Evolutionary conservation across 257 asterid species (phyloP).

Genomic region (Leonotis leonurus): DNA sequence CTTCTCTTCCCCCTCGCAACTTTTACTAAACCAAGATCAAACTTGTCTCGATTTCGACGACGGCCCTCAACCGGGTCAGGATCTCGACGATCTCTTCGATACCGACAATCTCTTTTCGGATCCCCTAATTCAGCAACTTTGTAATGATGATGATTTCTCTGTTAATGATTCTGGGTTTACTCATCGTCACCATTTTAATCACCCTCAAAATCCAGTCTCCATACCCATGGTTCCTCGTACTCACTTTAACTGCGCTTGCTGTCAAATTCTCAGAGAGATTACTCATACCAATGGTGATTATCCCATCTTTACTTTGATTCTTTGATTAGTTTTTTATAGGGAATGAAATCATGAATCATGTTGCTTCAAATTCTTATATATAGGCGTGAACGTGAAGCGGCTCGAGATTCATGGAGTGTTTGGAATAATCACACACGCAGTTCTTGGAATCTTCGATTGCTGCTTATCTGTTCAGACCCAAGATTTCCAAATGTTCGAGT

Average conservation of each 20-base stretch:
- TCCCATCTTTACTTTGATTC: not conserved
- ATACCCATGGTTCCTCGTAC: not conserved
- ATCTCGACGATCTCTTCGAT: conserved; percentile 1
- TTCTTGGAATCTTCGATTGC: conserved; percentile 35
- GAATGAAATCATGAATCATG: no score
- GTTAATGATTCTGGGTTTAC: not conserved
- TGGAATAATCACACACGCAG: conserved; percentile 60
- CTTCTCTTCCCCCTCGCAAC: not conserved
- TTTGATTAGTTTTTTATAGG: not conserved
- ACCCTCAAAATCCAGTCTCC: conserved; percentile 3
- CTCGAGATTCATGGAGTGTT: conserved; percentile 69
- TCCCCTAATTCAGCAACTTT: conserved; percentile 26
- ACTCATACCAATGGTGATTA: conserved; percentile 35
- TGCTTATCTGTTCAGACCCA: conserved; percentile 23
- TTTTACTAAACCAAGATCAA: not conserved
- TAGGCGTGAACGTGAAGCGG: conserved; percentile 40
- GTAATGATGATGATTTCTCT: conserved; percentile 10
- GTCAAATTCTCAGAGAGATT: not conserved
- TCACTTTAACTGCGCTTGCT: no score
- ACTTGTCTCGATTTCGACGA: no score
- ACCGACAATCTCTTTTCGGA: conserved; percentile 30
- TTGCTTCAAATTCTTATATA: no score
- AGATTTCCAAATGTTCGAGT: conserved; percentile 49
- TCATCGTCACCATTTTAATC: not conserved
- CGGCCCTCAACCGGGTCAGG: not conserved